Evolutionary conservation across 768 basidiomycete genomes (phyloP).

Genomic region (Mycena floridula): DNA sequence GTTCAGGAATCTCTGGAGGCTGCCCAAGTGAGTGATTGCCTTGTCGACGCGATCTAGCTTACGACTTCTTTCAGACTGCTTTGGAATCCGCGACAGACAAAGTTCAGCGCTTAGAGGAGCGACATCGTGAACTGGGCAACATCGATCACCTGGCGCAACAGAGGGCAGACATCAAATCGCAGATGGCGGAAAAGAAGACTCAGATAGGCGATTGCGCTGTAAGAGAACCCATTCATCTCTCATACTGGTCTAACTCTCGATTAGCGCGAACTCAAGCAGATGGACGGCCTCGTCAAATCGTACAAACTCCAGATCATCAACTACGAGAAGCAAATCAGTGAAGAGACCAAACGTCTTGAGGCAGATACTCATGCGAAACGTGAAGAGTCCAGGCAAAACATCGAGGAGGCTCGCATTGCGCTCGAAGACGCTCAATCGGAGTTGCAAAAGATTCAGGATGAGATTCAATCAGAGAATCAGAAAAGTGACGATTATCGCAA

Average conservation of each 20-base stretch:
- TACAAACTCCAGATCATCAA: conserved; percentile 3
- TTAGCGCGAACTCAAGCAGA: conserved; percentile 46
- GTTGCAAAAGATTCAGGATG: conserved; percentile 9
- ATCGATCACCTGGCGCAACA: conserved; percentile 37
- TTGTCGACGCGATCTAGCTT: background rate
- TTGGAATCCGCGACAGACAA: conserved; percentile 26
- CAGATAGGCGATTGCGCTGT: conserved; percentile 41
- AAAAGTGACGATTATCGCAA: conserved; percentile 17
- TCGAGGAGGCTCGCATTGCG: conserved; percentile 38
- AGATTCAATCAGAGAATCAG: conserved; percentile 6
- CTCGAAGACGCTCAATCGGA: conserved; percentile 31
- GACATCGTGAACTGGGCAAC: conserved; percentile 36
- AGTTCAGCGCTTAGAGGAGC: conserved; percentile 31
- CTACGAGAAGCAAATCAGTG: conserved; percentile 38
- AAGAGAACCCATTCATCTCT: conserved; percentile 9
- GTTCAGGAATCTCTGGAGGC: conserved; percentile 30
- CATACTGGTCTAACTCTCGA: conserved; percentile 1
- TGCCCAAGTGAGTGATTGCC: conserved; percentile 27
- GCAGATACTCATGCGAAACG: conserved; percentile 56
- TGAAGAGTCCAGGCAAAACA: conserved; percentile 46
- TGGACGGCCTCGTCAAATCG: conserved; percentile 30
- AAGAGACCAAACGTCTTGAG: conserved; percentile 48
- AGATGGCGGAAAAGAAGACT: conserved; percentile 41
- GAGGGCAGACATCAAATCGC: conserved; percentile 25
- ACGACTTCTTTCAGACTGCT: conserved; percentile 19